These are phyloP conservation scores for Panicum virgatum DNA, from an alignment of 202 grass and related monocot genomes.

Conservation along the genomic window DNA sequence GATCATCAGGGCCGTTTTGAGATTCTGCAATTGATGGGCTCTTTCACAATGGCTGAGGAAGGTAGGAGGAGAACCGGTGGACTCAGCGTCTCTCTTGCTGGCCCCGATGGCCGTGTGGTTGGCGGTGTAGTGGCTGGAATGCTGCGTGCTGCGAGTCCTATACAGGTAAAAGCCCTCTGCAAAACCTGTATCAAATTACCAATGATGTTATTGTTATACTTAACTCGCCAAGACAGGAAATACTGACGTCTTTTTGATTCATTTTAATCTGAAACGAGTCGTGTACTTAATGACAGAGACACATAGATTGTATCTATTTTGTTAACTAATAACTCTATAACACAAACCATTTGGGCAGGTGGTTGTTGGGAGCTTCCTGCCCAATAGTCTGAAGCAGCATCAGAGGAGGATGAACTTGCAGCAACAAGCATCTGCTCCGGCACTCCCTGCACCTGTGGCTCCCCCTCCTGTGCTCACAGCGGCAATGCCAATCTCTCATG, in stretches of 20 bases:
- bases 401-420: conserved; percentile 68
- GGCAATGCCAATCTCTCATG: conserved; percentile 79
- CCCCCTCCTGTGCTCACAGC: conserved; percentile 50
- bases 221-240: background rate
- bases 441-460: conserved; percentile 2
- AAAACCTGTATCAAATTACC: background rate
- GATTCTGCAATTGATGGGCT: conserved; percentile 88
- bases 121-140: conserved; percentile 75
- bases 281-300: too few relatives aligned
- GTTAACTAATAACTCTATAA: background rate
- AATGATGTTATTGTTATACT: background rate
- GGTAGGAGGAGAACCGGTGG: conserved; percentile 67
- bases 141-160: conserved; percentile 84
- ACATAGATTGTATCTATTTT: too few relatives aligned
- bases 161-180: conserved; percentile 56
- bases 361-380: conserved; percentile 89
- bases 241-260: background rate
- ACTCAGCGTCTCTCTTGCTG: conserved; percentile 82
- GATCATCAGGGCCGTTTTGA: conserved; percentile 69
- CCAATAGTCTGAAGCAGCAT: conserved; percentile 81
- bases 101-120: conserved; percentile 80
- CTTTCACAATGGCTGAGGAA: conserved; percentile 74
- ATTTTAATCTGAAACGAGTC: background rate
- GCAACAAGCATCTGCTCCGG: conserved; percentile 5
- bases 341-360: conserved; percentile 48